phyloP scores from a whole-genome alignment of 345 rosid species.

The Dipteronia sinensis region DNA sequence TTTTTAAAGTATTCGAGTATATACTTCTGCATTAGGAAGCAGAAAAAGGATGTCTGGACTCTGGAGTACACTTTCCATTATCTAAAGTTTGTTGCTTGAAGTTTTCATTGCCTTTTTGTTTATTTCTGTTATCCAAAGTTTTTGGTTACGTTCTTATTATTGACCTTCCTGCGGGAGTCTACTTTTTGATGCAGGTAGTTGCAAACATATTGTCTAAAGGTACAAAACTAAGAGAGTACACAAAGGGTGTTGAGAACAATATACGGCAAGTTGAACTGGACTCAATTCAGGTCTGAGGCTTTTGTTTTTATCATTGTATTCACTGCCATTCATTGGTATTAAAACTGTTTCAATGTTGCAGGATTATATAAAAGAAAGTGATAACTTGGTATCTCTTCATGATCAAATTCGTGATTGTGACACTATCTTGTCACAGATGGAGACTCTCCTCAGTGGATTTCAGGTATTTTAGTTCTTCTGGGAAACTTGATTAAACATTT shows the following conservation, averaged over 20 bases:
- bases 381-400: constrained; percentile 91
- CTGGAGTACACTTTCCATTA: neutral
- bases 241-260: constrained; percentile 96
- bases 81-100: neutral
- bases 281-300: constrained; percentile 72
- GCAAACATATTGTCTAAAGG: constrained; percentile 88
- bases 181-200: constrained; percentile 59
- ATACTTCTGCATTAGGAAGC: neutral
- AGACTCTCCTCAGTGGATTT: constrained; percentile 92
- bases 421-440: constrained; percentile 92
- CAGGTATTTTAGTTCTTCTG: constrained; percentile 53
- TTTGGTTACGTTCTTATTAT: neutral
- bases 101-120: neutral
- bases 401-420: constrained; percentile 97
- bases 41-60: neutral
- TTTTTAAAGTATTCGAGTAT: neutral
- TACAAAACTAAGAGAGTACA: constrained; percentile 72
- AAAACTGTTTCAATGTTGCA: constrained; percentile 33
- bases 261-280: constrained; percentile 90
- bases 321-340: neutral
- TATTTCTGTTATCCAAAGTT: neutral
- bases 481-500: neutral
- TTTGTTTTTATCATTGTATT: neutral
- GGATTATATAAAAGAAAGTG: constrained; percentile 99
- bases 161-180: neutral